Conservation (phyloP, 1,284 basidiomycete species). For the Apiotrichum akiyoshidainum region DNA sequence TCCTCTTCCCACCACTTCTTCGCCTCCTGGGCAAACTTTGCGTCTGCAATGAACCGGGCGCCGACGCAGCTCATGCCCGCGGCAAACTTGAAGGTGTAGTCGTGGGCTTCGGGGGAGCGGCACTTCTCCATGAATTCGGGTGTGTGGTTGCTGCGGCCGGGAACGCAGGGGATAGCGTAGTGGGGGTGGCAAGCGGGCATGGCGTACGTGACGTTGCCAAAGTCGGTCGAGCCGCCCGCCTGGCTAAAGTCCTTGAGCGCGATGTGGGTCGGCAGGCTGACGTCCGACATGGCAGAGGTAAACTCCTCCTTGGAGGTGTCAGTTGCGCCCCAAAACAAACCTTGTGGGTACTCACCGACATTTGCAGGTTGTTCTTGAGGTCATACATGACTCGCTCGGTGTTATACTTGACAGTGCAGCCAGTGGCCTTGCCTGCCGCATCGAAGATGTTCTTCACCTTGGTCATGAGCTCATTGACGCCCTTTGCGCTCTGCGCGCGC, state of each 20-base stretch:
- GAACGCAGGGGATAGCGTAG: constrained; percentile 20
- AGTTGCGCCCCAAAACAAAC: not conserved
- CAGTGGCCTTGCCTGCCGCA: constrained; percentile 64
- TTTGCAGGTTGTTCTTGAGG: constrained; percentile 48
- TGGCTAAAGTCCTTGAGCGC: constrained; percentile 9
- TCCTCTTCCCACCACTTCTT: constrained; percentile 29
- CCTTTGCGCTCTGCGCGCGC: constrained; percentile 62
- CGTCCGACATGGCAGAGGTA: constrained; percentile 10
- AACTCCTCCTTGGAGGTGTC: constrained; percentile 7
- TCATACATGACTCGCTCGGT: constrained; percentile 56
- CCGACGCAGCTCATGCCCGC: constrained; percentile 43
- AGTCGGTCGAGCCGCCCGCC: constrained; percentile 16
- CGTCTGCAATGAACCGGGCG: constrained; percentile 42
- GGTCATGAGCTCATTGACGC: constrained; percentile 56
- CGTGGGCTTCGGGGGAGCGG: constrained; percentile 27
- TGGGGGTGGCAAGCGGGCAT: constrained; percentile 28
- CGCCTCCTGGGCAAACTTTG: constrained; percentile 35
- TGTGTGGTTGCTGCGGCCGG: constrained; percentile 31
- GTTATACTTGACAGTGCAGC: constrained; percentile 60
- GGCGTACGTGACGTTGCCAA: constrained; percentile 26
- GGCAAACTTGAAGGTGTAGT: constrained; percentile 35
- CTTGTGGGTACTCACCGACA: constrained; percentile 13
- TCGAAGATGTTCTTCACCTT: constrained; percentile 64
- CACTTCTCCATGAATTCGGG: constrained; percentile 25
- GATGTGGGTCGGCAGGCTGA: constrained; percentile 2